Evolutionary conservation across 2,329 filamentous ascomycete genomes (phyloP).

Genomic region (Fusarium chuoi): DNA sequence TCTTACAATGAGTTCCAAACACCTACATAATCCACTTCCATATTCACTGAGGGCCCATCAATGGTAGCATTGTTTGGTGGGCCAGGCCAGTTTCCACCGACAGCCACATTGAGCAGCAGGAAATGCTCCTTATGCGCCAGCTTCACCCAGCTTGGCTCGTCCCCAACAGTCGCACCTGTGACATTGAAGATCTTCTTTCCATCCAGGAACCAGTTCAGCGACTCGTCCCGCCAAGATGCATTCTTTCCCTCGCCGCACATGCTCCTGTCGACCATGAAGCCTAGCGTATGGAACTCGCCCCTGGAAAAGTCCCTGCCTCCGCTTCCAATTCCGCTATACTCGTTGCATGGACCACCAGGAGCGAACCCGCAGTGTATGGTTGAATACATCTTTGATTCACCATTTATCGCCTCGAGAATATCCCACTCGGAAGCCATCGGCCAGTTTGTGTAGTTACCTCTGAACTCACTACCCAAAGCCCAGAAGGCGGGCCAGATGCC

Average conservation of each 20-base stretch:
- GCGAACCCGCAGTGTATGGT: not conserved
- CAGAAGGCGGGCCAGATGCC: not conserved
- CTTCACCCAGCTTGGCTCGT: not conserved
- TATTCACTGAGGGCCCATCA: not conserved
- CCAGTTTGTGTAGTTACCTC: not conserved
- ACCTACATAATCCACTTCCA: not conserved
- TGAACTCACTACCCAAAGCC: not conserved
- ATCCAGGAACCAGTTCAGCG: not conserved
- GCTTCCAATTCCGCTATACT: not conserved
- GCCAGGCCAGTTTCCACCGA: not conserved
- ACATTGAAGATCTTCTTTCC: not conserved
- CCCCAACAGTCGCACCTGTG: not conserved
- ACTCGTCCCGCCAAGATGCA: not conserved
- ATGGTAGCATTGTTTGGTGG: not conserved
- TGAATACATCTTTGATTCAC: not conserved
- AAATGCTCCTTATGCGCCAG: not conserved
- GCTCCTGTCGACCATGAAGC: not conserved
- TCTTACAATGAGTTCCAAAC: not conserved
- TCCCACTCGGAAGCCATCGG: not conserved
- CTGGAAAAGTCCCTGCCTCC: not conserved
- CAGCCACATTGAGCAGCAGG: not conserved
- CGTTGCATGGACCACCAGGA: not conserved
- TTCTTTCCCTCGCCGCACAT: not conserved
- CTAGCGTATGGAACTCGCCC: not conserved
- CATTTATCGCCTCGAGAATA: not conserved